Percentiles rank a stretch among this genome's conserved stretches.
Evolutionary conservation across 768 basidiomycete genomes (phyloP).

Genomic region (Boletus insuetus): DNA sequence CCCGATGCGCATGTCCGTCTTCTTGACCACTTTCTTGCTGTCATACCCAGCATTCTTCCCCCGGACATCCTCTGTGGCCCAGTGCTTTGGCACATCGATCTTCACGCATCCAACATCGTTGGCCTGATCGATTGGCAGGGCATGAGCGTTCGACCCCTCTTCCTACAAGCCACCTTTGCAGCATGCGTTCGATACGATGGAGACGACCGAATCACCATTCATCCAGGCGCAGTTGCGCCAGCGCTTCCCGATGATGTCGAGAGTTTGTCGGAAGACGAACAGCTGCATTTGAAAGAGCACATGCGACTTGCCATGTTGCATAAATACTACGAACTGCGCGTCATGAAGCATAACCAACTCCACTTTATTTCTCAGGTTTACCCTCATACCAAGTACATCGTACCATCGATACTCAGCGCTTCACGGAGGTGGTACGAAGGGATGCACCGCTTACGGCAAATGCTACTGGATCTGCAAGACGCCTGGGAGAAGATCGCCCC

Average conservation of each 20-base stretch:
- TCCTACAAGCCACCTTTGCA: conserved; percentile 10
- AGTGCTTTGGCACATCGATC: conserved; percentile 15
- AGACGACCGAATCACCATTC: neutral
- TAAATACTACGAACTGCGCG: too few relatives aligned
- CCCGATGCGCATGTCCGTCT: conserved; percentile 1
- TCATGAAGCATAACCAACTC: too few relatives aligned
- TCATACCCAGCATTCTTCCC: neutral
- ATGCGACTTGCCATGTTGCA: too few relatives aligned
- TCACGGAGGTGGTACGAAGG: conserved; percentile 9
- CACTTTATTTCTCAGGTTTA: neutral
- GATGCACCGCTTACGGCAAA: too few relatives aligned
- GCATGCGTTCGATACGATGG: conserved; percentile 1
- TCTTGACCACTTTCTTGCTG: conserved; percentile 8
- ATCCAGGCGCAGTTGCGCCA: too few relatives aligned
- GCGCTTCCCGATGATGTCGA: too few relatives aligned
- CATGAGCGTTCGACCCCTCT: conserved; percentile 13
- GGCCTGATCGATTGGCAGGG: conserved; percentile 19
- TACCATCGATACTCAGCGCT: neutral
- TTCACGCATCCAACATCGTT: conserved; percentile 12
- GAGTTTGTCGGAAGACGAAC: too few relatives aligned
- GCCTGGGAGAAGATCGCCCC: too few relatives aligned
- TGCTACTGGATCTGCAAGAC: too few relatives aligned
- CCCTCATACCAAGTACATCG: neutral
- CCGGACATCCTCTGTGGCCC: conserved; percentile 6
- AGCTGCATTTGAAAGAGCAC: too few relatives aligned